Base-by-base conservation (phyloP, 106 monocot genomes). In the Dendrobium nobile region DNA sequence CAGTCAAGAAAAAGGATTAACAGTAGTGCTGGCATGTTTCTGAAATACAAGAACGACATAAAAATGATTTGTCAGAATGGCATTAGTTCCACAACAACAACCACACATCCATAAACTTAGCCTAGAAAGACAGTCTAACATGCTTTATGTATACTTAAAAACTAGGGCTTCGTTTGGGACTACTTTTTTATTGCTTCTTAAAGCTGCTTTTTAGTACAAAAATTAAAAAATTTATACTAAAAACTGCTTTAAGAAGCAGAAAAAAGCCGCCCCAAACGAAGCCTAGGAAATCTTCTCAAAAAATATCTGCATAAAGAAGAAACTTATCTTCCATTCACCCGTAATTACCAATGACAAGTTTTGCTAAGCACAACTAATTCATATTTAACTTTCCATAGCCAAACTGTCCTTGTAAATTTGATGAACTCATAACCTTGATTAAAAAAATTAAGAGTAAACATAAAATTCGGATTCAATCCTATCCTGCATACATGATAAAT, bases 1-100 rank as follows among this genome's bases (percentile, higher is more conserved):
- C 47, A 78, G 13, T 70, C 37, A 70, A 65, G 56, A 28, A 55
- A 70, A 61, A 70, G 26, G 26, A 79, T 41, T 67, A 26, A 67
- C 47, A 47, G 16, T 41, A 78, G 10, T 28, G 8, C 0, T 48
- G 51, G 9, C 76, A 26, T 47, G 22, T 48, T 48, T 43, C n/a
- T 20, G 7, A 44, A 74, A 31, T 44, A 74, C 4, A 42, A 18
- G 5, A 44, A 44, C 18, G 7, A 42, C 13, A 28, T 3, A 3
- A 70, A 28, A 67, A 67, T 0, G 28, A 27, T 8, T 1, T 67
- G 64, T 7, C 64, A 64, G 10, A 27, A 67, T 9, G 27, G 67
- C 4, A 67, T 26, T 67, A 67, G 28, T 9, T 26, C 67, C 26
- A 19, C 19, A 56, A 56, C 19, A 56, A 17, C 13, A 11, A 9